Percentiles rank a stretch among this genome's conserved stretches.
These are phyloP conservation scores for Apiospora kogelbergensis DNA, from an alignment of 2,329 filamentous ascomycete genomes.

Conservation along the genomic window DNA sequence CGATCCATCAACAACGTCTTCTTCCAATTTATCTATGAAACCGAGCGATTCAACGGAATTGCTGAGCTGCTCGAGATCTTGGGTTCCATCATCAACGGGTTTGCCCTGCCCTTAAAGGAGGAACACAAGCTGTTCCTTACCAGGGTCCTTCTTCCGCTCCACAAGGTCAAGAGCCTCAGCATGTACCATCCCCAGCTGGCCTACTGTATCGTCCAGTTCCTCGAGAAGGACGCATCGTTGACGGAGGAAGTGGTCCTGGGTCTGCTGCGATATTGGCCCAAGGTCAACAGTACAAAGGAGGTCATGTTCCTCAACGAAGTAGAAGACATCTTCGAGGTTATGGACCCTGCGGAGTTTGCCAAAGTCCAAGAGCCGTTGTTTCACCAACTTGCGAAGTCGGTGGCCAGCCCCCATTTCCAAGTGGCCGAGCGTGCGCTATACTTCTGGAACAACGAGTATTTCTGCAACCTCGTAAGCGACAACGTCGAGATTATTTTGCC, in stretches of 20 bases:
- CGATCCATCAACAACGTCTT: conserved; percentile 99
- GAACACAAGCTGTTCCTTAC: conserved; percentile 99
- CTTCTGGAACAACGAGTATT: conserved; percentile 99
- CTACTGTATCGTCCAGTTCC: conserved; percentile 97
- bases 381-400: conserved; percentile 95
- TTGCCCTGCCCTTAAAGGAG: conserved; percentile 93
- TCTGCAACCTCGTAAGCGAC: conserved; percentile 98
- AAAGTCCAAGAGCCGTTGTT: conserved; percentile 98
- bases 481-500: conserved; percentile 98
- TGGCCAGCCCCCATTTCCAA: conserved; percentile 98
- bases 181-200: conserved; percentile 99
- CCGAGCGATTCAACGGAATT: conserved; percentile 97
- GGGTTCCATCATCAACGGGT: conserved; percentile 98
- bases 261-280: conserved; percentile 94
- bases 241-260: conserved; percentile 98
- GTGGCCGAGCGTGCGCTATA: conserved; percentile 96
- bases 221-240: conserved; percentile 94
- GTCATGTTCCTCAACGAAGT: conserved; percentile 99
- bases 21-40: conserved; percentile 99
- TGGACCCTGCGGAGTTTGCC: conserved; percentile 97
- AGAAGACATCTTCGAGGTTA: conserved; percentile 99
- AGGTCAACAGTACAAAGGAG: conserved; percentile 99
- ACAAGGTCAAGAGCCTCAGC: conserved; percentile 98
- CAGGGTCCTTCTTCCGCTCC: conserved; percentile 84
- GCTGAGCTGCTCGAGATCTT: conserved; percentile 95